Percentiles rank a stretch among this genome's conserved stretches.
These are phyloP conservation scores for Trichophyton rubrum DNA, from an alignment of 2,329 filamentous ascomycete genomes.

Conservation along the genomic window DNA sequence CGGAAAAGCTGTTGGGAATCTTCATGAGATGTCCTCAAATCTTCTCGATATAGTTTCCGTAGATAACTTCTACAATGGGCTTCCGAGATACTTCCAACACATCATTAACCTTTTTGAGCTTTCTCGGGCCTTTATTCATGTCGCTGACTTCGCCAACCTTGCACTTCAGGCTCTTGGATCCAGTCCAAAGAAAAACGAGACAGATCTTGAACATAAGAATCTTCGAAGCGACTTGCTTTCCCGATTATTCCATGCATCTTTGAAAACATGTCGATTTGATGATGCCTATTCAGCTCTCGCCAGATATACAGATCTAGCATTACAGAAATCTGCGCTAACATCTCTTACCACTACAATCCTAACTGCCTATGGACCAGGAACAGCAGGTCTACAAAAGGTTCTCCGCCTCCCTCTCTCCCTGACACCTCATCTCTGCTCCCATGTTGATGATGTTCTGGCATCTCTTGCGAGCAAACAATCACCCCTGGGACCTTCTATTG, in stretches of 20 bases:
- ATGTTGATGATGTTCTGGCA: constrained; percentile 66
- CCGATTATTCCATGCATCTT: constrained; percentile 69
- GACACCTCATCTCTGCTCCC: constrained; percentile 55
- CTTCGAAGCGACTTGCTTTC: constrained; percentile 61
- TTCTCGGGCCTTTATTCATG: constrained; percentile 62
- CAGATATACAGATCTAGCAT: constrained; percentile 55
- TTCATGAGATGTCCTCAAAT: constrained; percentile 40
- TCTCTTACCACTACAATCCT: constrained; percentile 46
- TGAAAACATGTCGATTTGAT: constrained; percentile 68
- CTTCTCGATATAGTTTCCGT: constrained; percentile 67
- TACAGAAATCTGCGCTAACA: constrained; percentile 60
- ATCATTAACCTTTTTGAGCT: constrained; percentile 71
- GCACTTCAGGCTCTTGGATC: constrained; percentile 51
- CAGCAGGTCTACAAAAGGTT: constrained; percentile 43
- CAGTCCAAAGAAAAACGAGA: constrained; percentile 20
- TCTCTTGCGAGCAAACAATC: constrained; percentile 55
- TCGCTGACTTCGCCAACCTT: constrained; percentile 69
- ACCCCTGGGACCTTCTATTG: constrained; percentile 39
- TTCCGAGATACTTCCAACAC: constrained; percentile 77
- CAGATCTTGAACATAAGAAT: constrained; percentile 25
- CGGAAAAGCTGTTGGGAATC: constrained; percentile 33
- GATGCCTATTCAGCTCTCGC: constrained; percentile 69
- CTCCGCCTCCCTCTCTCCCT: constrained; percentile 58
- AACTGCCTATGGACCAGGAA: constrained; percentile 28
- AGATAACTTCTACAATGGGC: constrained; percentile 54